Evolutionary conservation across 805 yeast species (phyloP), one percentile per base, ranked within the genome.

Genomic region (Debaryomyces prosopidis): DNA sequence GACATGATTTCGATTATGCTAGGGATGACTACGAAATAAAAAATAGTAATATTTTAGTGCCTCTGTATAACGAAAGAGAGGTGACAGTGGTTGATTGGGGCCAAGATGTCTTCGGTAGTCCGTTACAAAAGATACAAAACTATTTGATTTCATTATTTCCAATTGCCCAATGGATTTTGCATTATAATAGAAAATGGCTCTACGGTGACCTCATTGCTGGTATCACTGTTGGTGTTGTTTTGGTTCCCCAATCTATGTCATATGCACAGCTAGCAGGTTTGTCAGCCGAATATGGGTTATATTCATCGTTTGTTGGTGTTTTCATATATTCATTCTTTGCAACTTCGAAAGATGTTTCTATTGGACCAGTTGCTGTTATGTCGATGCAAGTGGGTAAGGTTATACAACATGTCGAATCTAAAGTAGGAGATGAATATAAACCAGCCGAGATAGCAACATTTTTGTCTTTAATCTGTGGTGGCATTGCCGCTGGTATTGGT

Each of bases 301-400:
- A 91, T 67, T 88, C 97, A 11, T 87, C 96, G 0, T 91, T 91
- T 59, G 84, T 91, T 39, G 97, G 97, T 60, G 96, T 90, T 10
- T 78, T 89, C 59, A 80, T 87, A 42, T 91, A 91, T 65, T 85
- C 96, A 40, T 79, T 91, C 57, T 91, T 91, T 68, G 97, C 97
- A 11, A 91, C 97, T 11, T 87, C 96, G 18, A 91, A 91, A 66
- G 97, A 91, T 74, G 96, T 91, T 32, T 86, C 95, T 49, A 90
- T 91, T 57, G 97, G 97, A 20, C 97, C 97, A 9, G 97, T 91
- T 31, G 97, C 97, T 10, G 97, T 91, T 46, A 90, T 91, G 96
- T 87, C 96, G 12, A 65, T 82, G 52, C 91, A 89, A 63, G 89
- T 88, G 30, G 84, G 91, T 40, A 87, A 85, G 62, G 89, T 88